Conservation (phyloP, 1,139 yeast genomes). For the Lipomyces yarrowii region DNA sequence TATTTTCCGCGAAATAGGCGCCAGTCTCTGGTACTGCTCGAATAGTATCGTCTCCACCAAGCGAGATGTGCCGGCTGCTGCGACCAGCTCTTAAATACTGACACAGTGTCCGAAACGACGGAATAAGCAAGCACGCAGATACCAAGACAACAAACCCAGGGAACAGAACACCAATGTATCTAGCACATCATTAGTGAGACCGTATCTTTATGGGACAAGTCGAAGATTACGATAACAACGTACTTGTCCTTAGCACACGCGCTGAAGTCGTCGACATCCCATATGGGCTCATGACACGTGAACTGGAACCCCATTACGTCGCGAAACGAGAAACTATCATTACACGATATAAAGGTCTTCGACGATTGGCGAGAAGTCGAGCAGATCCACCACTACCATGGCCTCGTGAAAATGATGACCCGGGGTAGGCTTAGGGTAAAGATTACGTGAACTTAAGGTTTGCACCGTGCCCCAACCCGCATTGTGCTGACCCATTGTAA, state of each 20-base stretch:
- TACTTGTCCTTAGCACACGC: slow-evolving; percentile 8
- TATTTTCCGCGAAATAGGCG: not conserved
- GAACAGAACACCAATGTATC: slow-evolving; percentile 1
- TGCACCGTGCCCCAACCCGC: not conserved
- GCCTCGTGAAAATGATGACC: not conserved
- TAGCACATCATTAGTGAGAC: not conserved
- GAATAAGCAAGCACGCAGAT: not conserved
- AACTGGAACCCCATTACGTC: slow-evolving; percentile 9
- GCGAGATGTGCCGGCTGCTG: not conserved
- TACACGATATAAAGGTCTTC: too few species aligned
- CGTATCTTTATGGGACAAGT: not conserved
- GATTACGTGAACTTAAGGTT: not conserved
- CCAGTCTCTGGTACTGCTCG: not conserved
- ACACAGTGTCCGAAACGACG: not conserved
- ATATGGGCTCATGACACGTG: slow-evolving; percentile 1
- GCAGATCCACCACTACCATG: not conserved
- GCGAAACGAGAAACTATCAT: not conserved
- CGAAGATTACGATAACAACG: not conserved
- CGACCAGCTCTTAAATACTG: not conserved
- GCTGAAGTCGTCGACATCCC: slow-evolving; percentile 10
- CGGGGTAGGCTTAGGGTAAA: too few species aligned
- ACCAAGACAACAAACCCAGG: not conserved
- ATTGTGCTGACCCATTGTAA: not conserved
- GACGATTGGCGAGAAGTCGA: not conserved
- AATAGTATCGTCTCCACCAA: slow-evolving; percentile 1